Evolutionary conservation across 1,139 yeast species (phyloP), one percentile per base, ranked within the genome.

Genomic region (Scheffersomyces lignicola): DNA sequence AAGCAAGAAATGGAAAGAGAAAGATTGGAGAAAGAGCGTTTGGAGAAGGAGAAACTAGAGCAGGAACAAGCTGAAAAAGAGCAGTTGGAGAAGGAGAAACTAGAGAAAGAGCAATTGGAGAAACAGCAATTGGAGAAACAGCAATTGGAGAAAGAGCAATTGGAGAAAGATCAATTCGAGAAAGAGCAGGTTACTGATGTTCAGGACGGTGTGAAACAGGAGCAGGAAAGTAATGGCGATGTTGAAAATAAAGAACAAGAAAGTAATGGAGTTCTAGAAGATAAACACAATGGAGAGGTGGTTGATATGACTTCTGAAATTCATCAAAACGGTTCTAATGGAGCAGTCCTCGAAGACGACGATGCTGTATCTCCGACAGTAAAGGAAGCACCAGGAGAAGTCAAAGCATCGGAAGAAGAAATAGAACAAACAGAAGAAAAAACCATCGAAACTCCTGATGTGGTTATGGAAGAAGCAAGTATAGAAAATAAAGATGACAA

Each of bases 1-100:
- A 56, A 52, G 38, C 54, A 49, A 26, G 60, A 63, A 35, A 33
- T 51, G 25, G 58, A 48, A 24, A 44, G 42, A 29, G 42, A 45
- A 31, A 37, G 45, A 24, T 29, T 26, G 20, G 44, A 45, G 34
- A 38, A 40, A 18, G 38, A 25, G 22, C 52, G 33, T 48, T 34
- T 9, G 39, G 43, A 38, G 18, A 24, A 29, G 11, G 22, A 18
- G 8, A 16, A 24, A 16, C 25, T 13, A 22, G 35, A 32, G 18
- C 29, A 24, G 32, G 44, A 36, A 31, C 29, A 30, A 15, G 32
- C 36, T 16, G 29, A 23, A 14, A 20, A 13, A 17, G 5, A 16
- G 12, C 25, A 32, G 7, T 24, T 29, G 20, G 40, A 32, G 29
- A 27, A 20, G 16, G 31, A 18, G 5, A 7, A 20, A 28, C 24